Base-by-base conservation (phyloP, 352 stramenopile species). In the Aphanomyces invadans region DNA sequence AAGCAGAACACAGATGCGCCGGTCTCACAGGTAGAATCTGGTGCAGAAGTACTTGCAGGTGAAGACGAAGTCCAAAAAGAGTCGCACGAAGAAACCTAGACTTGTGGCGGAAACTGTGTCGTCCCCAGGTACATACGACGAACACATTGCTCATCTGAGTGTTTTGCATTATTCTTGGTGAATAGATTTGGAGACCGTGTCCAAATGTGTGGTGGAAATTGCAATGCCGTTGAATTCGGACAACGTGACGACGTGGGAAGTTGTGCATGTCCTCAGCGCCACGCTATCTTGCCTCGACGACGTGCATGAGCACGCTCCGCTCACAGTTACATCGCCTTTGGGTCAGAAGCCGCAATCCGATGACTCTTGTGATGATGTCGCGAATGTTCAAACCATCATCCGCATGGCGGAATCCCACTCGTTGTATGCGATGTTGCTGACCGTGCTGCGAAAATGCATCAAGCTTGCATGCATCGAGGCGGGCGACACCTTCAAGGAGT, bases 31-130 rank as follows among this genome's bases (percentile, higher is more conserved):
- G n/a, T n/a, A n/a, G n/a, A n/a, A n/a, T n/a, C n/a, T n/a, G 23
- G 0, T 46, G 52, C 52, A 64, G 55, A 64, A 64, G 33, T 64
- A 64, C 55, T 33, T 64, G 36, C 29, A 64, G 29, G 55, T 48
- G 31, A 64, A 64, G 36, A 46, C 32, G 4, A 64, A 64, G 38
- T 51, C 38, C 2, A 64, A 64, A 23, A 64, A 64, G 36, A 64
- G 17, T 26, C 55, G 55, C 0, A 21, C 55, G 9, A 64, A 64
- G n/a, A 64, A 64, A 21, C 55, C 55, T 38, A 23, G 55, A 45
- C 55, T 64, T 12, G 21, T 12, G 55, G 19, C 31, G 2, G 49
- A 62, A 17, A 28, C 28, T 31, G 32, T 62, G 10, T 11, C 46
- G 10, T 54, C 46, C 26, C 46, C 49, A 33, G 25, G 25, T 28